Conservation (phyloP, 1,284 basidiomycete genomes). For the Hymenochaete sp. region DNA sequence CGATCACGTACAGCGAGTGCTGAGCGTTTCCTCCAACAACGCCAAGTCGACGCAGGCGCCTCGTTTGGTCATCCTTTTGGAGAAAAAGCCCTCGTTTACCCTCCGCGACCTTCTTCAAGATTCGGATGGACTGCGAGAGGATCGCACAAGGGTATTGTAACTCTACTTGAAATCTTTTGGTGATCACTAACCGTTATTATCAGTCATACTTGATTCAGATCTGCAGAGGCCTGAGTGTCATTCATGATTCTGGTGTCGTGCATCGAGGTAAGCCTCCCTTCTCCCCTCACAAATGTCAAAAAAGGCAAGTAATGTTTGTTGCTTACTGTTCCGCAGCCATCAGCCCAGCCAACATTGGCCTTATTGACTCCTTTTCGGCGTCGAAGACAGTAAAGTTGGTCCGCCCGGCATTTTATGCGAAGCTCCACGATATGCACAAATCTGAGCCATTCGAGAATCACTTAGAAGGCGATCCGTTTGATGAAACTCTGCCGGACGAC, state of each 20-base stretch:
- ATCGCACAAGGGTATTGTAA: slow-evolving; percentile 45
- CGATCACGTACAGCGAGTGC: slow-evolving; percentile 46
- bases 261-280: slow-evolving; percentile 43
- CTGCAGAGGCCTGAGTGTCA: slow-evolving; percentile 51
- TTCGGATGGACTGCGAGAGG: slow-evolving; percentile 55
- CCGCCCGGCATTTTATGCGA: slow-evolving; percentile 52
- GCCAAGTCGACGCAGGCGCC: slow-evolving; percentile 36
- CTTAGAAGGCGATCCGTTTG: slow-evolving; percentile 32
- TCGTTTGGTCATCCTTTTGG: slow-evolving; percentile 52
- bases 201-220: slow-evolving; percentile 68
- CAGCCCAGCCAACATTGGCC: slow-evolving; percentile 46
- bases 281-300: too few relatives aligned
- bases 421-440: slow-evolving; percentile 59
- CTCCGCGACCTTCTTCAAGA: slow-evolving; percentile 63
- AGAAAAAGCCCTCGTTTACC: slow-evolving; percentile 54
- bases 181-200: slow-evolving; percentile 3
- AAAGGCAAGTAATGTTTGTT: too few relatives aligned
- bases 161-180: neutral
- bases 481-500: slow-evolving; percentile 42
- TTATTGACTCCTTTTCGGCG: slow-evolving; percentile 40
- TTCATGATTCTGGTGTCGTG: slow-evolving; percentile 54
- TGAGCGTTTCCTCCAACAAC: slow-evolving; percentile 36
- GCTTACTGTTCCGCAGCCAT: slow-evolving; percentile 42
- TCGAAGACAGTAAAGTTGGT: slow-evolving; percentile 59
- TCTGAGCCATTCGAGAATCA: slow-evolving; percentile 59